These are phyloP conservation scores for Coemansia aciculifera DNA, from an alignment of 192 early-diverging fungal genomes.

Conservation along the genomic window DNA sequence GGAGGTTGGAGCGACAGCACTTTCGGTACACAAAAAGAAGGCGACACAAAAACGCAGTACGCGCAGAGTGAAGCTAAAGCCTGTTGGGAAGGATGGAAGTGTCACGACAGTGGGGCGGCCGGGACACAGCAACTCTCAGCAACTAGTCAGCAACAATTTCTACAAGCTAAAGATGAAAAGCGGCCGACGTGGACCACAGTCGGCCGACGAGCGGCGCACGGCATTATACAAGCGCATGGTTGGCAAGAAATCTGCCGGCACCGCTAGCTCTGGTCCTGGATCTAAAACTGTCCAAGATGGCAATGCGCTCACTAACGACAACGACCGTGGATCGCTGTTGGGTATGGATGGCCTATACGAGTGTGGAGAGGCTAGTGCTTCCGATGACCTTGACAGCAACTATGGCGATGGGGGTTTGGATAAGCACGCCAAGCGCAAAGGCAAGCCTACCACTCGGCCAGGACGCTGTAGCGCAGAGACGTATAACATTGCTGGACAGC, in stretches of 20 bases:
- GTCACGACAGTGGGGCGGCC: conserved; percentile 1
- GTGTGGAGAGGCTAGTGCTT: not conserved
- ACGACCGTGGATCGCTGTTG: not conserved
- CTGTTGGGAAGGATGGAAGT: conserved; percentile 25
- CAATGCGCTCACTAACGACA: not conserved
- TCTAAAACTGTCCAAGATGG: not conserved
- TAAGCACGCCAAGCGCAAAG: not conserved
- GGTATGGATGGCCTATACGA: not conserved
- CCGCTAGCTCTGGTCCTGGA: not conserved
- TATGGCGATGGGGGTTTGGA: not conserved
- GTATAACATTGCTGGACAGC: conserved; percentile 2
- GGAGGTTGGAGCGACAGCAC: not conserved
- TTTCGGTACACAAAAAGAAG: conserved; percentile 24
- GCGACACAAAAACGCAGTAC: conserved; percentile 55
- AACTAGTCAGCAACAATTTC: conserved; percentile 54
- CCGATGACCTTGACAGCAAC: not conserved
- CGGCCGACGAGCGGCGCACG: conserved; percentile 39
- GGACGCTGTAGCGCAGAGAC: not conserved
- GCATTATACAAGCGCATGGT: conserved; percentile 52
- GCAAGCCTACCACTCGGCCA: not conserved
- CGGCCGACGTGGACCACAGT: conserved; percentile 30
- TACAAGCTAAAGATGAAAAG: conserved; percentile 41
- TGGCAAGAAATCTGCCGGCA: conserved; percentile 4
- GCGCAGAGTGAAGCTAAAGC: conserved; percentile 49
- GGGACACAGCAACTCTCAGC: conserved; percentile 9